Base-by-base conservation (phyloP, 2,329 filamentous ascomycete species). In the Tolypocladium nubicola region DNA sequence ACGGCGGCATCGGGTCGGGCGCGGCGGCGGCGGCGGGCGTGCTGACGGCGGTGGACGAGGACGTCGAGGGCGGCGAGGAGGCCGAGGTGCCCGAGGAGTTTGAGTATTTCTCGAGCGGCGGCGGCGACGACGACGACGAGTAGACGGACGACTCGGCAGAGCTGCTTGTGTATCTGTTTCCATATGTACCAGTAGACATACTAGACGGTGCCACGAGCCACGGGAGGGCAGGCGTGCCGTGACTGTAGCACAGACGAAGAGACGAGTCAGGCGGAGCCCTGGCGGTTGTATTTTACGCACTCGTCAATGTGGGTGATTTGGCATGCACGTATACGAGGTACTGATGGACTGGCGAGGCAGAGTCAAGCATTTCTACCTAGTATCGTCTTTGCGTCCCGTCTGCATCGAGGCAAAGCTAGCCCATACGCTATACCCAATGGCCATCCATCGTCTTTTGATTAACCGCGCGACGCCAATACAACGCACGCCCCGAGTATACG, bases 31-130 rank as follows among this genome's bases (percentile, higher is more conserved):
- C 88, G 0, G 90, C 88, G 0, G 89, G 87, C 57, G 89, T 95
- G 2, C 75, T 96, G 64, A 96, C 88, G 4, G 87, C 91, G 7
- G 84, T 96, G 4, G 92, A 97, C 65, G 93, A 97, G 71, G 89
- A 93, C 65, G 84, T 79, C 11, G 87, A 90, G 60, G 85, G 79
- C 39, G 86, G 82, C 14, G 86, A 88, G 64, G 89, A 93, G 68
- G 89, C 89, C 2, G 75, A 80, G 41, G 70, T 83, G 8, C 90
- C 89, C 6, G 74, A 76, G 13, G 86, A 89, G 55, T 94, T 94
- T 72, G 88, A 93, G 60, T 92, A 94, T 70, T 85, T 87, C 64
- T 86, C 86, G 6, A 47, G 23, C 23, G 45, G 45, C 45, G 88
- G 90, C 56, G 80, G 77, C 2, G 84, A 83, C 50, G 77, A 78